These are phyloP conservation scores for Quercus phellos DNA, from an alignment of 331 rosid species.

Conservation along the genomic window DNA sequence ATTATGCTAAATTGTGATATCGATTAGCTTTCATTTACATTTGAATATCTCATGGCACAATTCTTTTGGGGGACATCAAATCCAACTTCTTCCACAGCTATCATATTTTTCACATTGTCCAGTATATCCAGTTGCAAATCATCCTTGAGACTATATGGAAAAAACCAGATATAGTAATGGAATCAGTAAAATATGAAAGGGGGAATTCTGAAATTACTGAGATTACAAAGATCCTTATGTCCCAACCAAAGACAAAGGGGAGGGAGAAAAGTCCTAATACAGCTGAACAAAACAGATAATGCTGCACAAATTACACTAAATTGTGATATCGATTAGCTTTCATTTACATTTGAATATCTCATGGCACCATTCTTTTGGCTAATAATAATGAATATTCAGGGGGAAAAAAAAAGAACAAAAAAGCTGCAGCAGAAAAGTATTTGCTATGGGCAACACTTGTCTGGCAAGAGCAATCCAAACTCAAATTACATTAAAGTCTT, in stretches of 20 bases:
- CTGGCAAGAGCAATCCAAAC: background rate
- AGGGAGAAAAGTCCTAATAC: background rate
- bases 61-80: background rate
- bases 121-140: slow-evolving; percentile 14
- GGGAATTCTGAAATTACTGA: background rate
- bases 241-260: background rate
- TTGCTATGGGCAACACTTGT: background rate
- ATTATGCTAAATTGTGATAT: background rate
- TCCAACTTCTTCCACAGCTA: no score
- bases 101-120: background rate
- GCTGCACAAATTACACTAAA: background rate
- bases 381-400: background rate
- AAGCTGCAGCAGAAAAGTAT: background rate
- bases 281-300: background rate
- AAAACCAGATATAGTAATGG: background rate
- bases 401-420: background rate
- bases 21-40: background rate
- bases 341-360: background rate
- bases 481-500: background rate
- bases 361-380: background rate
- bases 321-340: background rate
- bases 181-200: background rate
- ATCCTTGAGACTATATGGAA: background rate
- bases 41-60: background rate
- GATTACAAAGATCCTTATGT: background rate